Base-by-base conservation (phyloP, 2,329 filamentous ascomycete genomes). In the Chrysosporium queenslandicum region DNA sequence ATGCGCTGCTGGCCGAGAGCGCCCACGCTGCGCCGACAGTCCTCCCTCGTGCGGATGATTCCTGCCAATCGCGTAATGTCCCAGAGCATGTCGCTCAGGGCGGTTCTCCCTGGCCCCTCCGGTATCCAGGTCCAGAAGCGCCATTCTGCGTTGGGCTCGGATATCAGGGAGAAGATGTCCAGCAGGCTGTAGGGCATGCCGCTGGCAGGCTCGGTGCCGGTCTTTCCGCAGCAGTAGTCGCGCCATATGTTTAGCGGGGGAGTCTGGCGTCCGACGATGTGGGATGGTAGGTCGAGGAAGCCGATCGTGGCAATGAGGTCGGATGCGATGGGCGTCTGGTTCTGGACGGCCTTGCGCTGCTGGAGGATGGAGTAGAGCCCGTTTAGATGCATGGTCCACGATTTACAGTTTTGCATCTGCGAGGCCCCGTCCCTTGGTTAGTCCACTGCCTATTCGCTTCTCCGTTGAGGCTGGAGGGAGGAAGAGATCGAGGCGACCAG, bases 391-490 rank as follows among this genome's bases (percentile, higher is more conserved):
- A 56, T 49, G 18, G 46, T 56, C 54, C 54, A 56, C 12, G 52
- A 53, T 23, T 51, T 56, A 43, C 54, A 56, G 8, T 39, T 50
- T 45, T 56, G 52, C 42, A 56, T 56, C 54, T 56, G 20, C 4
- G 18, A 4, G 5, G 16, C 9, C 4, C 14, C 14, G 9, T 3
- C 14, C 39, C 23, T 8, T 4, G 16, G 20, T 32, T 14, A 40
- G 11, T 25, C 16, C 25, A 27, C 16, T 6, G 12, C 12, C n/a
- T 27, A 16, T 18, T n/a, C n/a, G n/a, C 12, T 16, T 41, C 18
- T 41, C n/a, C 12, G 21, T 41, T 6, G 18, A 11, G n/a, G n/a
- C 16, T 40, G n/a, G 36, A 9, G 14, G 36, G 3, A 43, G 14
- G n/a, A n/a, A n/a, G 12, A 42, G 3, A 16, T 11, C 20, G 23